Evolutionary conservation across 495 filamentous ascomycete genomes (phyloP), one percentile per base, ranked within the genome.

Genomic region (Neurospora tetrasperma): DNA sequence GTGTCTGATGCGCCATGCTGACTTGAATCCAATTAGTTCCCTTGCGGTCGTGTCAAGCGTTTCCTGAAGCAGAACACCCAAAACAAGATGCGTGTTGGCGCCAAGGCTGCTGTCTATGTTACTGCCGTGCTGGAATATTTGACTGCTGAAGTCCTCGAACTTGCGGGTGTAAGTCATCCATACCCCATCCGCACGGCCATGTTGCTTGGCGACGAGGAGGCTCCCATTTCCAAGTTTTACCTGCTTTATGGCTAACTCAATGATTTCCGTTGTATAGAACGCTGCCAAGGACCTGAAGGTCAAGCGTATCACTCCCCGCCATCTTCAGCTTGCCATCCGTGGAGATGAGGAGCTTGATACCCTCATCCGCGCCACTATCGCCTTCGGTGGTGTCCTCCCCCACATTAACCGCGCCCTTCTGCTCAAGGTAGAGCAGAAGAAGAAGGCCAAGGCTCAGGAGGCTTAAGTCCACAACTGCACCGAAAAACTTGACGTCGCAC

Each of bases 381-480:
- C 96, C 73, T 98, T 96, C 75, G 96, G 96, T 84, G 96, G 96
- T 91, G 96, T 99, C 46, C 86, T 99, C 77, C 96, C 96, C 41
- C 96, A 97, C 82, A 99, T 99, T 92, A 98, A 99, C 86, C 92
- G 96, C 75, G 96, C 96, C 31, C 86, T 99, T 74, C 87, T 99
- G 75, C 88, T 98, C 79, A 99, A 99, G 91, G 96, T 98, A 71
- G 96, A 98, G 84, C 94, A 98, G 84, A 98, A 98, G 92, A 99
- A 99, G 93, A 96, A 95, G 87, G 88, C 83, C 82, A 93, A 93
- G 89, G 85, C 86, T 66, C 81, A 84, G 72, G 88, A 90, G 78
- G 86, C 83, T 69, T 90, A 84, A 80, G 72, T 4, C 40, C 42
- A 42, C 35, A 27, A 14, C 27, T 18, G 14, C 5, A 66, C 54